These are phyloP conservation scores for Fragaria nilgerrensis DNA, from an alignment of 306 rosid species.

Conservation along the genomic window DNA sequence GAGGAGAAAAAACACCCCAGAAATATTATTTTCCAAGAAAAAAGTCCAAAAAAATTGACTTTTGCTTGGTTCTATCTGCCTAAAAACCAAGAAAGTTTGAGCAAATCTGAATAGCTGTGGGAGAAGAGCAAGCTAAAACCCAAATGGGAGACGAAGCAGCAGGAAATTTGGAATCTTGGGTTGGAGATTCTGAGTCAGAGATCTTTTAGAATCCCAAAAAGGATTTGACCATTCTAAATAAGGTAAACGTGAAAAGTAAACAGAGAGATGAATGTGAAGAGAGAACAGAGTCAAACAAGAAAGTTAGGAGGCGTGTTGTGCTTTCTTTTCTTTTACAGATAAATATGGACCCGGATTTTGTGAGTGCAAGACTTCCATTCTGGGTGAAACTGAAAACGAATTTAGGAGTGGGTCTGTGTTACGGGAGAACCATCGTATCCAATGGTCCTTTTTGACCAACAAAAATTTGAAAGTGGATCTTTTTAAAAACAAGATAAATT, in stretches of 20 bases:
- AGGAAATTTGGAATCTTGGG: background rate
- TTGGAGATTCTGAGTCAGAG: conserved; percentile 24
- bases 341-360: background rate
- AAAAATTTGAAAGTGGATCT: too few relatives aligned
- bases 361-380: too few relatives aligned
- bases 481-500: too few relatives aligned
- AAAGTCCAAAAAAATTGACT: conserved; percentile 9
- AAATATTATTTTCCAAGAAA: background rate
- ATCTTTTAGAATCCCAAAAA: background rate
- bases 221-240: background rate
- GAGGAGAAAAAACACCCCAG: background rate
- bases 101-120: background rate
- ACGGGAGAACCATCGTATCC: too few relatives aligned
- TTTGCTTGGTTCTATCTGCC: background rate
- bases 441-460: too few relatives aligned
- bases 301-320: background rate
- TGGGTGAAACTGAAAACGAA: background rate
- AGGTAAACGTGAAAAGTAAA: background rate
- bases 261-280: background rate
- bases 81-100: background rate
- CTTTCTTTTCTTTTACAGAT: background rate
- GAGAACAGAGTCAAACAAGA: background rate
- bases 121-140: background rate
- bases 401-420: background rate
- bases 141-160: background rate